Conservation (phyloP, 2,329 filamentous ascomycete species). For the Paecilomyces niveus region DNA sequence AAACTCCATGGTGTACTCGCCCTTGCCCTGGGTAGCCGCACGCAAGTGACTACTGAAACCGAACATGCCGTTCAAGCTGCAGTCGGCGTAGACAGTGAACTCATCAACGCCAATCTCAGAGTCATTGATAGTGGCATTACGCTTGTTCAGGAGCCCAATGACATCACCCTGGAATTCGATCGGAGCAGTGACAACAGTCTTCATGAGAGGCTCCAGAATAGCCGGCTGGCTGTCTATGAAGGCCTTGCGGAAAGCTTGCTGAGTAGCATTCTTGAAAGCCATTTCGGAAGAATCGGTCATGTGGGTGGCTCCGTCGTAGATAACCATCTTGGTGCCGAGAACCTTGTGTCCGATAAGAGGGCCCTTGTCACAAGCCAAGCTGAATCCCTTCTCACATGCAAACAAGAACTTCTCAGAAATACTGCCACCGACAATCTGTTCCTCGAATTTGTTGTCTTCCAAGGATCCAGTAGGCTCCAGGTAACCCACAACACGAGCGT, state of each 20-base stretch:
- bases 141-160: slow-evolving; percentile 92
- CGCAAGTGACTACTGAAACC: slow-evolving; percentile 88
- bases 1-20: slow-evolving; percentile 98
- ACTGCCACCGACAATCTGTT: slow-evolving; percentile 78
- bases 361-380: slow-evolving; percentile 72
- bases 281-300: slow-evolving; percentile 97
- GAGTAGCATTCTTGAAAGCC: slow-evolving; percentile 88
- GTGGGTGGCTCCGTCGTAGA: slow-evolving; percentile 95
- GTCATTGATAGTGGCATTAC: slow-evolving; percentile 88
- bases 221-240: slow-evolving; percentile 75
- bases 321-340: slow-evolving; percentile 79
- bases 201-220: slow-evolving; percentile 94
- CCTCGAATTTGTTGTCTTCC: slow-evolving; percentile 73
- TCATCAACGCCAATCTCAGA: slow-evolving; percentile 92
- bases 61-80: slow-evolving; percentile 94
- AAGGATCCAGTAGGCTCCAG: slow-evolving; percentile 76
- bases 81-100: slow-evolving; percentile 87
- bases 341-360: slow-evolving; percentile 90
- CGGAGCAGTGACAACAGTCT: slow-evolving; percentile 91
- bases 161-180: slow-evolving; percentile 97
- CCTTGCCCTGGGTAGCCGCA: slow-evolving; percentile 94
- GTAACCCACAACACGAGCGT: slow-evolving; percentile 82
- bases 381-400: slow-evolving; percentile 93
- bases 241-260: slow-evolving; percentile 93
- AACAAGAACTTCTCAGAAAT: slow-evolving; percentile 95